Evolutionary conservation across 257 asterid genomes (phyloP).

Genomic region (Plantago ovata): DNA sequence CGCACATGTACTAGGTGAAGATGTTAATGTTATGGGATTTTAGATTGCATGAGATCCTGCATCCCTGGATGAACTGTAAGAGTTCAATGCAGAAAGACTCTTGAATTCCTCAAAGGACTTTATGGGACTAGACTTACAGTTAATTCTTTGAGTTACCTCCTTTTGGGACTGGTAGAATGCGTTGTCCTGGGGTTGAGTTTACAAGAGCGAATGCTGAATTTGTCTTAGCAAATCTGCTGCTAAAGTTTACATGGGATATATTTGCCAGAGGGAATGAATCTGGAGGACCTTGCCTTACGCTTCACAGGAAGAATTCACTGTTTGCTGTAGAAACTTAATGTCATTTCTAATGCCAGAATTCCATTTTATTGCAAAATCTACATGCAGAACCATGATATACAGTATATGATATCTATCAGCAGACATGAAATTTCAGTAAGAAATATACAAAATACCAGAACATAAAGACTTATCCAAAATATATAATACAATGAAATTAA

Average conservation of each 20-base stretch:
- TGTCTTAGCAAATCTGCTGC: slow-evolving; percentile 36
- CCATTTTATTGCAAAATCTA: not conserved
- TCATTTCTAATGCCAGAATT: not conserved
- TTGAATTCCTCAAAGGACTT: slow-evolving; percentile 15
- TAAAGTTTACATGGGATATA: slow-evolving; percentile 21
- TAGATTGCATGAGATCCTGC: slow-evolving; percentile 35
- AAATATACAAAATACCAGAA: too few relatives aligned
- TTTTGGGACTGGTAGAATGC: slow-evolving; percentile 36
- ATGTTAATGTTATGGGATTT: slow-evolving; percentile 32
- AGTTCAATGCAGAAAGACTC: slow-evolving; percentile 42
- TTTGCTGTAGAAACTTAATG: slow-evolving; percentile 15
- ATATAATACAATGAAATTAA: too few relatives aligned
- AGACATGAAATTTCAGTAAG: too few relatives aligned
- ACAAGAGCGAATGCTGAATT: slow-evolving; percentile 24
- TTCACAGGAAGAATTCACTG: slow-evolving; percentile 30
- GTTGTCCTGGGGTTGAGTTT: slow-evolving; percentile 32
- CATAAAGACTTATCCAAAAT: too few relatives aligned
- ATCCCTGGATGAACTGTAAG: slow-evolving; percentile 35
- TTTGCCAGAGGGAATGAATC: slow-evolving; percentile 20
- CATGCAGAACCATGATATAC: not conserved
- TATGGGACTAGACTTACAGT: slow-evolving; percentile 22
- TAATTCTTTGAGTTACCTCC: slow-evolving; percentile 27
- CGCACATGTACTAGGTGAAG: slow-evolving; percentile 27
- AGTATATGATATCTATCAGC: slow-evolving; percentile 22
- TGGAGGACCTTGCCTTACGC: slow-evolving; percentile 21